phyloP scores from a whole-genome alignment of 495 filamentous ascomycete genomes.

The Trichocladium antarcticum region DNA sequence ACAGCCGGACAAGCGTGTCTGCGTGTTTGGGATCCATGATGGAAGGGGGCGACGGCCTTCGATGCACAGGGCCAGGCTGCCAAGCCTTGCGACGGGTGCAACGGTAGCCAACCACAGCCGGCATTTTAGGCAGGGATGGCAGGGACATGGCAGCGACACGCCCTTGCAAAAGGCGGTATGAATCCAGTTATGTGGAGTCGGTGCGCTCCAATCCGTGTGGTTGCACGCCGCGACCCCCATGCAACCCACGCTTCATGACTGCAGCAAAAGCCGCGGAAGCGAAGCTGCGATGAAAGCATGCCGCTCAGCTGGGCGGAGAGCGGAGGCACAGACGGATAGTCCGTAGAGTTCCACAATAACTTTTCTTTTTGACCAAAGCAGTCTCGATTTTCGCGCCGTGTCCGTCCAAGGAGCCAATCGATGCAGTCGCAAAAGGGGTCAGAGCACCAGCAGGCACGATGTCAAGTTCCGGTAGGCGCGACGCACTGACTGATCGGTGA shows the following conservation, averaged over 20 bases:
- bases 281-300: background rate
- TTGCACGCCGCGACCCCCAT: conserved; percentile 7
- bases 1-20: no score
- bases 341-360: conserved; percentile 10
- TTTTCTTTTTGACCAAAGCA: conserved; percentile 2
- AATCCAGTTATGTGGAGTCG: conserved; percentile 8
- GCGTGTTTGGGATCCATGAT: conserved; percentile 16
- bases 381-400: background rate
- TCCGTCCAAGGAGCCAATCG: background rate
- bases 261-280: background rate
- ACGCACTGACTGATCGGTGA: no score
- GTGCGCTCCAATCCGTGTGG: conserved; percentile 6
- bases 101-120: conserved; percentile 6
- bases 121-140: conserved; percentile 3
- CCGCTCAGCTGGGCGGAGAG: conserved; percentile 3
- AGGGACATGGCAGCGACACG: no score
- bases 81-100: conserved; percentile 10
- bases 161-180: conserved; percentile 26
- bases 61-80: conserved; percentile 14
- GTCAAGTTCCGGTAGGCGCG: no score
- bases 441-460: background rate
- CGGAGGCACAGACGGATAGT: background rate
- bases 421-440: background rate
- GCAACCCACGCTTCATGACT: background rate
- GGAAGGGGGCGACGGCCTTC: conserved; percentile 22